These are phyloP conservation scores for Clohesyomyces aquaticus DNA, from an alignment of 495 filamentous ascomycete genomes.

Conservation along the genomic window DNA sequence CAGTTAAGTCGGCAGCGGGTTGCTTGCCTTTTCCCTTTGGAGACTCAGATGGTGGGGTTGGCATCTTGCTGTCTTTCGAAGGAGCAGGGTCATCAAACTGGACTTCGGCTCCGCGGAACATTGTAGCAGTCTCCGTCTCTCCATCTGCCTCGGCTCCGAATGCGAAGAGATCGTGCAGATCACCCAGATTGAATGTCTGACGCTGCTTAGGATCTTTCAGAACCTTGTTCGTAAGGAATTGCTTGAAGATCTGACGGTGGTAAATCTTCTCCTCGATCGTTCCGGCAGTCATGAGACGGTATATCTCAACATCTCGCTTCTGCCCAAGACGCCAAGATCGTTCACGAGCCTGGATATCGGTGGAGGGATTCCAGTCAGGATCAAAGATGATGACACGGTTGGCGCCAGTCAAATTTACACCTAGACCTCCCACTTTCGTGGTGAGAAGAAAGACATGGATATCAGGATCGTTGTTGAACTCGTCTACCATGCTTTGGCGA, in stretches of 20 bases:
- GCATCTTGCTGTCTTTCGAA: constrained; percentile 17
- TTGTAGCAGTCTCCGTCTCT: constrained; percentile 76
- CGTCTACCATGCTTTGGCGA: constrained; percentile 82
- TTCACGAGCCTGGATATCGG: constrained; percentile 92
- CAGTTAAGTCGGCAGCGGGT: constrained; percentile 6
- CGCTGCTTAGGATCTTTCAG: constrained; percentile 88
- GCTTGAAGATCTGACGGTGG: constrained; percentile 96
- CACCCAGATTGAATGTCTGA: constrained; percentile 79
- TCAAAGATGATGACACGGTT: constrained; percentile 97
- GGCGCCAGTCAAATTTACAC: constrained; percentile 91
- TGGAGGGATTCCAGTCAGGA: constrained; percentile 97
- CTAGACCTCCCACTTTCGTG: constrained; percentile 91
- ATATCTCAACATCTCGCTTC: constrained; percentile 90
- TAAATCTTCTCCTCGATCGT: constrained; percentile 99
- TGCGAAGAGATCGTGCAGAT: constrained; percentile 89
- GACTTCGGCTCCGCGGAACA: constrained; percentile 84
- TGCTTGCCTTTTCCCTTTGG: constrained; percentile 40
- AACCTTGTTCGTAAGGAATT: constrained; percentile 93
- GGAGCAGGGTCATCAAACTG: constrained; percentile 55
- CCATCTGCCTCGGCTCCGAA: constrained; percentile 67
- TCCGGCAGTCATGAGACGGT: constrained; percentile 92
- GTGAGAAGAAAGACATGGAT: constrained; percentile 90
- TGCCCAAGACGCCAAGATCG: constrained; percentile 95
- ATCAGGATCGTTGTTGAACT: constrained; percentile 80
- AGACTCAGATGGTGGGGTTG: constrained; percentile 36